A percentile compares a stretch with the other conserved stretches of the same genome.
Conservation (phyloP, 805 yeast species). For the Saturnispora saitoi region DNA sequence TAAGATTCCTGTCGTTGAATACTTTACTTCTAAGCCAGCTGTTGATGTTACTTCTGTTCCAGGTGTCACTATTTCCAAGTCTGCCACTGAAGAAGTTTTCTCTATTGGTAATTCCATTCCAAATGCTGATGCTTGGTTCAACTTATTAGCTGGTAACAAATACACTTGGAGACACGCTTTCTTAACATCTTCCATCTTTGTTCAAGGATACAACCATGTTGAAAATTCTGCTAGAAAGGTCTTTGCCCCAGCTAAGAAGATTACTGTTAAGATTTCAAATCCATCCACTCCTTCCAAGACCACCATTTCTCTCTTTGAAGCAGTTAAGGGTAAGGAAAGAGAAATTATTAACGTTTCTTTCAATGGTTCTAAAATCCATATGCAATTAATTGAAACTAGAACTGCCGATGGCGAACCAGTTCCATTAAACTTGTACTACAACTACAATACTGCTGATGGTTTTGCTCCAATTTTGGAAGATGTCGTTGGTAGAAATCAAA, state of each 20-base stretch:
- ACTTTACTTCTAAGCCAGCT: conserved; percentile 66
- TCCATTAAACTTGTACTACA: conserved; percentile 69
- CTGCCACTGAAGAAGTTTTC: conserved; percentile 29
- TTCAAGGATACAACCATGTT: conserved; percentile 76
- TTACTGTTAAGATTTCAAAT: conserved; percentile 52
- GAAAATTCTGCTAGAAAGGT: conserved; percentile 74
- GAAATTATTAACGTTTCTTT: conserved; percentile 59
- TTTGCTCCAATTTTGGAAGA: conserved; percentile 90
- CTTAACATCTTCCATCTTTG: conserved; percentile 66
- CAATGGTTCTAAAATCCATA: conserved; percentile 46
- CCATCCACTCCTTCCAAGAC: conserved; percentile 47
- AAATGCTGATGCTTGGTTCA: conserved; percentile 55
- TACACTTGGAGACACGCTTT: conserved; percentile 90
- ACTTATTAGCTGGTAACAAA: conserved; percentile 67
- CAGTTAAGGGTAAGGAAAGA: conserved; percentile 58
- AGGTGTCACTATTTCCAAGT: conserved; percentile 31
- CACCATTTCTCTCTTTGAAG: conserved; percentile 57
- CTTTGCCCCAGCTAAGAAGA: conserved; percentile 60
- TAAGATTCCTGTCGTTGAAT: conserved; percentile 79
- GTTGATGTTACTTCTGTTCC: conserved; percentile 29
- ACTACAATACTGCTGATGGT: conserved; percentile 79
- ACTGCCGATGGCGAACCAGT: conserved; percentile 69
- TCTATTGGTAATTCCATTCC: conserved; percentile 31
- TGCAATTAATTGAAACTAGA: conserved; percentile 80
- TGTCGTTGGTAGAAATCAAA: conserved; percentile 80